These are phyloP conservation scores for Yamagishiella unicocca DNA, from an alignment of 139 green algal species.

Conservation along the genomic window DNA sequence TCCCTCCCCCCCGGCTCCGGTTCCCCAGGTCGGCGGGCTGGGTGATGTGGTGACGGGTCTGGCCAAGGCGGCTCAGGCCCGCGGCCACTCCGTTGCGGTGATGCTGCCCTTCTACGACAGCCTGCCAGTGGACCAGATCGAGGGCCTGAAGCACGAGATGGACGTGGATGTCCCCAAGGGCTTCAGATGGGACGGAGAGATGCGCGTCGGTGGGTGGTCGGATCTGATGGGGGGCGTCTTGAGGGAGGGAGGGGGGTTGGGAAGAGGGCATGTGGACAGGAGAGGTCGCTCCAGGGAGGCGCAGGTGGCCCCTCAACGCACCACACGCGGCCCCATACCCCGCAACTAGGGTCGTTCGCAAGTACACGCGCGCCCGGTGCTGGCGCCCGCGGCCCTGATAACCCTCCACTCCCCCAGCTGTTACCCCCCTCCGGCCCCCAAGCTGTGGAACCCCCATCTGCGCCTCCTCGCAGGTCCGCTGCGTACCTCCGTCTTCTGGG, in stretches of 20 bases:
- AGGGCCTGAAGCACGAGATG: constrained; percentile 77
- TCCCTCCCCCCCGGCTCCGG: neutral
- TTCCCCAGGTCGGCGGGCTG: constrained; percentile 89
- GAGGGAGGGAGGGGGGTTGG: neutral
- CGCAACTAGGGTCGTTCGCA: too few species aligned
- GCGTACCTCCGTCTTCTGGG: constrained; percentile 72
- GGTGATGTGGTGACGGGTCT: constrained; percentile 94
- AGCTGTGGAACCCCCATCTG: neutral
- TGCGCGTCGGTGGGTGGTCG: constrained; percentile 55
- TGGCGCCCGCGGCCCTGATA: too few species aligned
- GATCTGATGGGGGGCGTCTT: neutral
- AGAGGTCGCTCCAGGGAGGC: neutral
- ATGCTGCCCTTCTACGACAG: constrained; percentile 94
- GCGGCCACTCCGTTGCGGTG: constrained; percentile 85
- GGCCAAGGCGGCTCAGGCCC: constrained; percentile 70
- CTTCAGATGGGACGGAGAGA: constrained; percentile 76
- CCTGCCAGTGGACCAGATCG: constrained; percentile 74
- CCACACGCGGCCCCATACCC: too few species aligned
- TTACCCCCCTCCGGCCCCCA: too few species aligned
- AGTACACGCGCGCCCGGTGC: too few species aligned
- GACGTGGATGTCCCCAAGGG: constrained; percentile 90
- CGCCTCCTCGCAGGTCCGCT: constrained; percentile 52
- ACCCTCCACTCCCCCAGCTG: neutral
- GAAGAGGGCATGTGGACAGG: too few species aligned
- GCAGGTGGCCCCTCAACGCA: too few species aligned